Evolutionary conservation across 2,329 filamentous ascomycete species (phyloP).

Genomic region (Alternaria tenuissima): DNA sequence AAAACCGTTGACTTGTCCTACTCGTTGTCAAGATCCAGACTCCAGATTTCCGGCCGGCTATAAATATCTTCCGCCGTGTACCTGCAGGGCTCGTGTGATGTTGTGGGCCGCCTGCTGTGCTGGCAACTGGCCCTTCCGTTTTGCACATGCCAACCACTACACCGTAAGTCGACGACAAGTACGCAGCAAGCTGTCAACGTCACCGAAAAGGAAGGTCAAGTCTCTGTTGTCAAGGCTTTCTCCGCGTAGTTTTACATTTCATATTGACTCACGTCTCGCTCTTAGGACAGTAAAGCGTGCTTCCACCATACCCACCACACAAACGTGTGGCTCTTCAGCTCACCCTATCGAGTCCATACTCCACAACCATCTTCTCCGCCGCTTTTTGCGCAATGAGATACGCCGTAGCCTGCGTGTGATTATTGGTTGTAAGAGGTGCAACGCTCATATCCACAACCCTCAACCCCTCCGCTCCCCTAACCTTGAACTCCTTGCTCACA

Average conservation of each 20-base stretch:
- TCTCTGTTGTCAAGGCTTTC: background rate
- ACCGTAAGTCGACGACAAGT: background rate
- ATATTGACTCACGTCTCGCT: background rate
- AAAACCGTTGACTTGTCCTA: background rate
- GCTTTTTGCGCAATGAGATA: constrained; percentile 48
- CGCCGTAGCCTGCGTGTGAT: constrained; percentile 47
- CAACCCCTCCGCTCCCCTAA: constrained; percentile 49
- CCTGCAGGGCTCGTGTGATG: constrained; percentile 3
- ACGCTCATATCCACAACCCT: constrained; percentile 52
- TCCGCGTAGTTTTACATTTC: background rate
- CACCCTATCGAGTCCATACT: constrained; percentile 34
- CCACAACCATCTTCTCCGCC: constrained; percentile 42
- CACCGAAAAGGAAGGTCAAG: background rate
- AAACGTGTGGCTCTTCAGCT: background rate
- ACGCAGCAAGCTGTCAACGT: background rate
- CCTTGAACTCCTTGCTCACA: constrained; percentile 49
- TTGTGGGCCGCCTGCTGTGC: constrained; percentile 1
- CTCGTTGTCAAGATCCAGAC: background rate
- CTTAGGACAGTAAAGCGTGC: background rate
- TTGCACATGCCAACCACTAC: constrained; percentile 1
- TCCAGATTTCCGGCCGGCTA: constrained; percentile 3
- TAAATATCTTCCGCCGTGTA: constrained; percentile 3
- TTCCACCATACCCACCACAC: background rate
- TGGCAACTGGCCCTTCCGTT: background rate
- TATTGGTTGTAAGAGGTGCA: constrained; percentile 45